Conservation (phyloP, 148 eudicot species). For the Fagopyrum esculentum region DNA sequence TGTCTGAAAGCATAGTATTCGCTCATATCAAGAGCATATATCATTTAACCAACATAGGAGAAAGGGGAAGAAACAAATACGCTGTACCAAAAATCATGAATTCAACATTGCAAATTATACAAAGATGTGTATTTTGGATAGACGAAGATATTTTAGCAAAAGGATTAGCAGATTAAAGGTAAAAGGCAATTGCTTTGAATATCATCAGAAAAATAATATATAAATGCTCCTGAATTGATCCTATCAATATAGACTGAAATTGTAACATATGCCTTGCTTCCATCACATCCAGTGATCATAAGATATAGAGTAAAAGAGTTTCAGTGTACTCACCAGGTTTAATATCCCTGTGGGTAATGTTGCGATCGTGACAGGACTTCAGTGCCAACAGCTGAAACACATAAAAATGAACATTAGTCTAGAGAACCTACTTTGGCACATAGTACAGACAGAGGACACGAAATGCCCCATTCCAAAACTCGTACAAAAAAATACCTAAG, state of each 20-base stretch:
- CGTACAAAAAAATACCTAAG: background rate
- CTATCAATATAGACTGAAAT: slow-evolving; percentile 3
- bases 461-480: background rate
- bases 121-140: background rate
- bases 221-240: background rate
- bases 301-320: background rate
- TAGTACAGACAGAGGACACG: background rate
- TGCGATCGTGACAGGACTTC: slow-evolving; percentile 90
- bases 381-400: slow-evolving; percentile 73
- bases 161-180: background rate
- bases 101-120: background rate
- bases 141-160: background rate
- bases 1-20: background rate
- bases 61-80: background rate
- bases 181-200: background rate
- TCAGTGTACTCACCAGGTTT: slow-evolving; percentile 78
- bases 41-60: background rate
- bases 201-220: background rate
- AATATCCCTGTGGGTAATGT: slow-evolving; percentile 94
- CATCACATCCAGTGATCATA: background rate
- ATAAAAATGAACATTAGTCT: slow-evolving; percentile 4
- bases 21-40: slow-evolving; percentile 1
- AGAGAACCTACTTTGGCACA: background rate
- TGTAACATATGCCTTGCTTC: background rate
- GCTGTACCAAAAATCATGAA: background rate